Percentiles rank a stretch among this genome's conserved stretches.
Conservation (phyloP, 306 rosid genomes). For the Senna tora region DNA sequence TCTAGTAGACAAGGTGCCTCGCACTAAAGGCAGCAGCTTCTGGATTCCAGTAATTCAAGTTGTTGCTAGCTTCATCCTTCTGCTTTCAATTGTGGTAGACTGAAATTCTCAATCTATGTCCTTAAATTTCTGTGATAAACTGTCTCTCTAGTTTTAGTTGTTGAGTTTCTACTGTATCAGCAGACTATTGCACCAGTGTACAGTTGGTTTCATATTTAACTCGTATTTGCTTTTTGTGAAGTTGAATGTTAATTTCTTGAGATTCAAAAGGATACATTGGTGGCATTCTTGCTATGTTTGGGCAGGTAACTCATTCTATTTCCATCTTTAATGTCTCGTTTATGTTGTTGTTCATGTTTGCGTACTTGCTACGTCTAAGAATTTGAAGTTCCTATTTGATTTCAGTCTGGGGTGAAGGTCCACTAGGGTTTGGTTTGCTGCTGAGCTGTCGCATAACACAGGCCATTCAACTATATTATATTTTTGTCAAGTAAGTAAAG, state of each 20-base stretch:
- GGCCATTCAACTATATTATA: slow-evolving; percentile 75
- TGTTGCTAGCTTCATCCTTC: slow-evolving; percentile 83
- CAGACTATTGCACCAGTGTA: slow-evolving; percentile 9
- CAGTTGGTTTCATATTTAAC: slow-evolving; percentile 23
- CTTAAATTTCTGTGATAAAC: slow-evolving; percentile 5
- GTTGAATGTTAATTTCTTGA: slow-evolving; percentile 63
- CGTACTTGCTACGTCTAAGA: slow-evolving; percentile 31
- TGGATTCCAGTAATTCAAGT: slow-evolving; percentile 95
- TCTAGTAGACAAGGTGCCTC: slow-evolving; percentile 77
- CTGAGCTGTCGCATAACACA: slow-evolving; percentile 85
- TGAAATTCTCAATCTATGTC: slow-evolving; percentile 12
- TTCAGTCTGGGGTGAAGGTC: slow-evolving; percentile 95
- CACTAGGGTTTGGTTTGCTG: slow-evolving; percentile 90
- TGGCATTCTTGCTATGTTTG: slow-evolving; percentile 89
- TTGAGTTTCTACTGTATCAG: slow-evolving; percentile 4
- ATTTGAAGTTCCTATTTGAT: slow-evolving; percentile 40
- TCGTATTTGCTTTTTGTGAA: slow-evolving; percentile 40
- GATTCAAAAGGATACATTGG: slow-evolving; percentile 64
- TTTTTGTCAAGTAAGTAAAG: slow-evolving; percentile 81
- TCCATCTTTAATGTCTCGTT: slow-evolving; percentile 21
- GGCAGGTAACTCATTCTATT: slow-evolving; percentile 69
- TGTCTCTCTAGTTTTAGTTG: not conserved
- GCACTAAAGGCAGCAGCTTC: slow-evolving; percentile 82
- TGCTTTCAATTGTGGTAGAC: slow-evolving; percentile 75
- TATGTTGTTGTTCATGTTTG: not conserved